These are phyloP conservation scores for Neonectria ditissima DNA, from an alignment of 2,329 filamentous ascomycete species.

Conservation along the genomic window DNA sequence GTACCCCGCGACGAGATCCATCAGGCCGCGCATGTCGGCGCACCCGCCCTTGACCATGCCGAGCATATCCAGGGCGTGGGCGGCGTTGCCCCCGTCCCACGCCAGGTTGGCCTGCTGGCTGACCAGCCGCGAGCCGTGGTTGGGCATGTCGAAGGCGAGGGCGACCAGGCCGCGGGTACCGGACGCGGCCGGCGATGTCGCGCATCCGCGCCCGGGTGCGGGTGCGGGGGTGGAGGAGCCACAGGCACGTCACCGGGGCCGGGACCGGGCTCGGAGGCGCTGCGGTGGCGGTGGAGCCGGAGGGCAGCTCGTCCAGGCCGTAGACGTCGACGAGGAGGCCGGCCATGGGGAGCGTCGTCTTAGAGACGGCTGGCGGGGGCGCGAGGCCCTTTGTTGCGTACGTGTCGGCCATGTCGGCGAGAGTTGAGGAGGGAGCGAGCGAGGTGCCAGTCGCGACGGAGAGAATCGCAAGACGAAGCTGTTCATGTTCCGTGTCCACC, in stretches of 20 bases:
- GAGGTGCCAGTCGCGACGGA: slow-evolving; percentile 17
- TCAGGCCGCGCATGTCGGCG: slow-evolving; percentile 78
- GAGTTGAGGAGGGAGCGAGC: slow-evolving; percentile 6
- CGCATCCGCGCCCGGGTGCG: slow-evolving; percentile 79
- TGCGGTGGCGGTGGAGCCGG: slow-evolving; percentile 40
- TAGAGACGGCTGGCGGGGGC: slow-evolving; percentile 66
- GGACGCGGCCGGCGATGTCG: slow-evolving; percentile 72
- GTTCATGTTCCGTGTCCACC: not conserved
- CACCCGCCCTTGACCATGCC: slow-evolving; percentile 79
- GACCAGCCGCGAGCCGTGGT: slow-evolving; percentile 83
- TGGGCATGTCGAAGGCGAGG: slow-evolving; percentile 90
- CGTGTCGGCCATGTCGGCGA: slow-evolving; percentile 39
- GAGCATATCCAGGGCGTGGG: slow-evolving; percentile 94
- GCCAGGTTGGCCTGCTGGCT: slow-evolving; percentile 76
- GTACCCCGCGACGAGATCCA: slow-evolving; percentile 83
- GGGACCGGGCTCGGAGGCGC: slow-evolving; percentile 6
- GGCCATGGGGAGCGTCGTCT: slow-evolving; percentile 76
- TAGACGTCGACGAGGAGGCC: slow-evolving; percentile 85
- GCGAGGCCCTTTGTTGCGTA: slow-evolving; percentile 53
- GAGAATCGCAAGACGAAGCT: slow-evolving; percentile 12
- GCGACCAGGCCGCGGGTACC: slow-evolving; percentile 75
- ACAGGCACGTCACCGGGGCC: slow-evolving; percentile 79
- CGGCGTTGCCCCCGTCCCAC: slow-evolving; percentile 82
- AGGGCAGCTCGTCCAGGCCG: slow-evolving; percentile 79
- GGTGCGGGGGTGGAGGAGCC: slow-evolving; percentile 87